Percentiles rank a stretch among this genome's conserved stretches.
These are phyloP conservation scores for Cenococcum geophilum DNA, from an alignment of 495 filamentous ascomycete species.

Conservation along the genomic window DNA sequence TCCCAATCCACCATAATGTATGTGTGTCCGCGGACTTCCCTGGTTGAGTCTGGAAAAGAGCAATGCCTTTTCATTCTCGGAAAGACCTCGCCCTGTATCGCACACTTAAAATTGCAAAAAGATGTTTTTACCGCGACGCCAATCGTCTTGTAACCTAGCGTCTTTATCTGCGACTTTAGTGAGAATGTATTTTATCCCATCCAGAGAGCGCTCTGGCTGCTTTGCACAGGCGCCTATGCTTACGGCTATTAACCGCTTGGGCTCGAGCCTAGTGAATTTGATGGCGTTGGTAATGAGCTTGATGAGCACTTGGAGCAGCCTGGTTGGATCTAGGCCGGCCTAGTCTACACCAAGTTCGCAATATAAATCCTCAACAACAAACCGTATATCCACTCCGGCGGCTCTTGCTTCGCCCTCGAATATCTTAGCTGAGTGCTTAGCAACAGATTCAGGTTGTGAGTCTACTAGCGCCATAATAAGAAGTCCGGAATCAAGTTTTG, in stretches of 20 bases:
- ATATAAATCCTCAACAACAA: conserved; percentile 20
- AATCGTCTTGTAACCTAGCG: conserved; percentile 21
- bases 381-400: conserved; percentile 20
- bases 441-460: conserved; percentile 19
- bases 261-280: conserved; percentile 53
- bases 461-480: conserved; percentile 27
- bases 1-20: conserved; percentile 35
- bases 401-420: conserved; percentile 27
- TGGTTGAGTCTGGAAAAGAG: conserved; percentile 37
- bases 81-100: conserved; percentile 36
- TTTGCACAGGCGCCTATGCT: conserved; percentile 13
- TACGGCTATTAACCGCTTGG: conserved; percentile 24
- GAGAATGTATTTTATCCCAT: conserved; percentile 17
- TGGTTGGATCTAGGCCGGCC: conserved; percentile 26
- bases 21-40: conserved; percentile 35
- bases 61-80: conserved; percentile 26
- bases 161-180: conserved; percentile 11
- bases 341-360: conserved; percentile 15
- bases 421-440: conserved; percentile 27
- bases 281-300: conserved; percentile 74
- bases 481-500: conserved; percentile 33
- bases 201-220: conserved; percentile 8
- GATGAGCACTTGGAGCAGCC: conserved; percentile 43
- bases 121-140: conserved; percentile 31
- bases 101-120: conserved; percentile 34